Conservation (phyloP, 805 yeast genomes). For the Kazachstania taianensis region DNA sequence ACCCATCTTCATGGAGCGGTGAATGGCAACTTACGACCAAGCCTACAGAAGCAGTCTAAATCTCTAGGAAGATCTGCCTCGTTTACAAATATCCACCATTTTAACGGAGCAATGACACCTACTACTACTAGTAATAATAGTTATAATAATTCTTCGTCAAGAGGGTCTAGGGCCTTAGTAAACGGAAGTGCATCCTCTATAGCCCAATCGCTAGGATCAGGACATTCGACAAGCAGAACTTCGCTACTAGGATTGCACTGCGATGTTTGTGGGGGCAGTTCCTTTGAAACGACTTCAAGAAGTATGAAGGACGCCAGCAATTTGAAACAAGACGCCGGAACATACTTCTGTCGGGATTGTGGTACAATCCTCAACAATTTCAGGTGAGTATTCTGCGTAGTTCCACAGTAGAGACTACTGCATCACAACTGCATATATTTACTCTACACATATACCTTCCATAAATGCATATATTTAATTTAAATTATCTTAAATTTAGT, state of each 20-base stretch:
- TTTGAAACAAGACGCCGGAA: conserved; percentile 3
- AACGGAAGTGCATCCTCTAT: conserved; percentile 2
- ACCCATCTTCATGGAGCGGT: not conserved
- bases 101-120: conserved; percentile 1
- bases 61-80: conserved; percentile 3
- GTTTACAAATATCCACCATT: conserved; percentile 1
- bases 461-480: no score
- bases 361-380: conserved; percentile 13
- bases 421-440: no score
- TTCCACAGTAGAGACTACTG: no score
- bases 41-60: not conserved
- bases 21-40: not conserved
- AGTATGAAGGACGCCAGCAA: no score
- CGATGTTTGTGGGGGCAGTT: conserved; percentile 10
- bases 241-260: conserved; percentile 4
- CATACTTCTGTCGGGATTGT: conserved; percentile 11
- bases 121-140: not conserved
- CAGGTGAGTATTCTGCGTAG: no score
- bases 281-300: conserved; percentile 8
- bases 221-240: not conserved
- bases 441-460: no score
- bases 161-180: conserved; percentile 1
- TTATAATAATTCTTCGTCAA: not conserved
- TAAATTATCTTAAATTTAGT: no score
- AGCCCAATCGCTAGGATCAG: not conserved